phyloP scores from a whole-genome alignment of 345 rosid species.

The Acer yangbiense region DNA sequence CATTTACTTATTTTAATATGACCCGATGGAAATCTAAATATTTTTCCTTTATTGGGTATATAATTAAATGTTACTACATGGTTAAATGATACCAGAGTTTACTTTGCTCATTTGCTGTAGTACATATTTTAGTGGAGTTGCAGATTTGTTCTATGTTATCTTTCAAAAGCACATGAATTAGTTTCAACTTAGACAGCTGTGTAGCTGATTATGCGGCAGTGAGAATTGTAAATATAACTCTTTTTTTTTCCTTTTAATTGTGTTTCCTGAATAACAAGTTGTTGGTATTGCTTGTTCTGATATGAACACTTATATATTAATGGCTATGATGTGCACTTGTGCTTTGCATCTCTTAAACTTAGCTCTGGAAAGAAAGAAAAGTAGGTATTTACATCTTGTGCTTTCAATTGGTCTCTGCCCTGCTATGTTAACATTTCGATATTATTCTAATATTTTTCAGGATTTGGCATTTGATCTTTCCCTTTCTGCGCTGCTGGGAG shows the following conservation, averaged over 20 bases:
- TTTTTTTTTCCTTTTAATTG: neutral
- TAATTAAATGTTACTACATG: neutral
- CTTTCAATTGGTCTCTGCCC: conserved; percentile 1
- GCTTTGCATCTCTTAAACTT: neutral
- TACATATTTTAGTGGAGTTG: neutral
- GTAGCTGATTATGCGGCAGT: neutral
- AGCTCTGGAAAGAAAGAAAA: neutral
- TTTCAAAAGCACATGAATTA: neutral
- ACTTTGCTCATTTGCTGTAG: neutral
- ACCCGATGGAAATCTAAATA: neutral
- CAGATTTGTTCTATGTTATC: neutral
- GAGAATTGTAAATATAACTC: neutral
- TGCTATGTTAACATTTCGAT: conserved; percentile 17
- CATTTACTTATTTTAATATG: neutral
- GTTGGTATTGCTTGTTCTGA: neutral
- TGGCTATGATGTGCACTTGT: neutral
- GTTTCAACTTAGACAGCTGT: neutral
- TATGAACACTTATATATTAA: neutral
- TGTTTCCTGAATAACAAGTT: neutral
- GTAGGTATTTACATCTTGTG: neutral
- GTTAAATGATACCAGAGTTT: neutral
- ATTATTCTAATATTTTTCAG: conserved; percentile 40
- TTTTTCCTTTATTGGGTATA: neutral
- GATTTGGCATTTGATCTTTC: conserved; percentile 98
- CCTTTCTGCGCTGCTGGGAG: conserved; percentile 97